These are phyloP conservation scores for Myxozyma neotropica DNA, from an alignment of 805 yeast species.

Conservation along the genomic window DNA sequence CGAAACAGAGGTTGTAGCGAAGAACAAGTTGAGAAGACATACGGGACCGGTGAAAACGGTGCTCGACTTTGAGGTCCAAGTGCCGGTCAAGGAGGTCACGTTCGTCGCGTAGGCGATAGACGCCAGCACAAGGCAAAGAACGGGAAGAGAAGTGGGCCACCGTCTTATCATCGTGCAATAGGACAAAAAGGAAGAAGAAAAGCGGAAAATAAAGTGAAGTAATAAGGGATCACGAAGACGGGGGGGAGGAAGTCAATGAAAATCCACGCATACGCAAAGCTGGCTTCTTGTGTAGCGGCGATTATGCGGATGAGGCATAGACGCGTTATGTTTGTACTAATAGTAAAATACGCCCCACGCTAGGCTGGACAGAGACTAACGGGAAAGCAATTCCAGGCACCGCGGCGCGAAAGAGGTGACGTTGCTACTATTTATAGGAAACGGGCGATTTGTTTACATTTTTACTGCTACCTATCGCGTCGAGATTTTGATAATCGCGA, in stretches of 20 bases:
- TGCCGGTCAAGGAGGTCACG: slow-evolving; percentile 53
- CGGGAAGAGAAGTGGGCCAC: not conserved
- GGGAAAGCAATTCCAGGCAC: no score
- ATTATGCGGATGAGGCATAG: not conserved
- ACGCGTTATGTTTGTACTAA: not conserved
- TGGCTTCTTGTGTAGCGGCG: not conserved
- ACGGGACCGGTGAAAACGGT: slow-evolving; percentile 94
- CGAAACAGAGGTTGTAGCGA: not conserved
- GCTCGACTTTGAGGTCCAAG: slow-evolving; percentile 94
- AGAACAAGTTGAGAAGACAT: slow-evolving; percentile 16
- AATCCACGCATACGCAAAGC: not conserved
- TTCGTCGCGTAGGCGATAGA: not conserved
- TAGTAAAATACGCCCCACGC: not conserved
- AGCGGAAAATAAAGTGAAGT: not conserved
- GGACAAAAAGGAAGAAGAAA: not conserved
- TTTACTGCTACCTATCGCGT: no score
- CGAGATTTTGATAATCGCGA: no score
- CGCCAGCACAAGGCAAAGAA: not conserved
- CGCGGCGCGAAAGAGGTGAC: no score
- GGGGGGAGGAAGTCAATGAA: not conserved
- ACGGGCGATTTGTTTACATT: no score
- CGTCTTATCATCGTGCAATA: not conserved
- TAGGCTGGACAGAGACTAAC: not conserved
- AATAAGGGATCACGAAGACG: not conserved
- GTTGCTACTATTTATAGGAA: no score